phyloP scores from a whole-genome alignment of 306 rosid genomes.

The Inga leiocalycina region DNA sequence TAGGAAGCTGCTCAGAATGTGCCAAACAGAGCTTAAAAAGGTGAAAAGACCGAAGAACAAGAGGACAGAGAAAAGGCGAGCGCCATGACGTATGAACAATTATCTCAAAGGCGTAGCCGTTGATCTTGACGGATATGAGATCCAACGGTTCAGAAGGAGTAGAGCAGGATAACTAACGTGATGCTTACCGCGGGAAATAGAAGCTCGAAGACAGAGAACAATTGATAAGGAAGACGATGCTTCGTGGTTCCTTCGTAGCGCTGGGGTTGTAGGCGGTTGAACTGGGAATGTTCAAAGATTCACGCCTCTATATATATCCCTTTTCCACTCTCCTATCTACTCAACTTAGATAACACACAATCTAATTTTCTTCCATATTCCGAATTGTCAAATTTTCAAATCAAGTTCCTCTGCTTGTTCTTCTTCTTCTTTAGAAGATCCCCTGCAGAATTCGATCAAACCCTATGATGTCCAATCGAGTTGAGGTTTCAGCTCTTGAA shows the following conservation, averaged over 20 bases:
- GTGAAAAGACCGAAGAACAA: neutral
- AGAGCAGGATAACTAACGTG: neutral
- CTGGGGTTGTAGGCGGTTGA: neutral
- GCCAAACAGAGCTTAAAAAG: neutral
- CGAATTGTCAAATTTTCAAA: neutral
- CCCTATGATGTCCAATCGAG: constrained; percentile 43
- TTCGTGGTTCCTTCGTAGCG: constrained; percentile 29
- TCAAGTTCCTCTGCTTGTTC: neutral
- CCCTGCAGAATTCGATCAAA: neutral
- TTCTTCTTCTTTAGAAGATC: neutral
- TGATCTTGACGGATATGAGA: neutral
- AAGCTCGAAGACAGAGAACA: neutral
- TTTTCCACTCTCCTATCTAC: constrained; percentile 35
- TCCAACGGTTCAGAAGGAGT: constrained; percentile 1
- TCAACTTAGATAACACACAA: constrained; percentile 1
- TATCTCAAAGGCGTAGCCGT: neutral
- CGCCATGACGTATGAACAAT: no score
- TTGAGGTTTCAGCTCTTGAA: constrained; percentile 44
- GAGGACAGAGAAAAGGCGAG: neutral
- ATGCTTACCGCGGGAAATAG: neutral
- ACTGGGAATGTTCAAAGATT: neutral
- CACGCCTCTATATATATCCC: constrained; percentile 7
- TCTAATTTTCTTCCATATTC: neutral
- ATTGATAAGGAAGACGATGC: constrained; percentile 27
- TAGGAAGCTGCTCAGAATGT: neutral